These are phyloP conservation scores for Dactylellina drechsleri DNA, from an alignment of 2,329 filamentous ascomycete species.

Conservation along the genomic window DNA sequence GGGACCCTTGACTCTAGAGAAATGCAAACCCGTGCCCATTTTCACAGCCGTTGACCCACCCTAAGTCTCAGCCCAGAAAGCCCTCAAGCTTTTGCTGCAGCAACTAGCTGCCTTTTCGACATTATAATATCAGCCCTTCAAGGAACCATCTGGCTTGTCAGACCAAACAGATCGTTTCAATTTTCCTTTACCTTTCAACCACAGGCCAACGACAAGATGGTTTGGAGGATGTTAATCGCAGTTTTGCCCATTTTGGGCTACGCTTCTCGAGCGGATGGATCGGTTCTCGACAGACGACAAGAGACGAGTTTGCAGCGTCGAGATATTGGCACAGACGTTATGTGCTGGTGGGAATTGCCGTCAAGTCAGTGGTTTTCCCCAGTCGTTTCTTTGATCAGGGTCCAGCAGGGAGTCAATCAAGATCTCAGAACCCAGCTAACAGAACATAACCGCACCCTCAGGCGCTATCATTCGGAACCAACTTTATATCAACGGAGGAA, in stretches of 20 bases:
- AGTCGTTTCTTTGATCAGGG: too few species aligned
- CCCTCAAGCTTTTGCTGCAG: not conserved
- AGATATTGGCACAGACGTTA: conserved; percentile 40
- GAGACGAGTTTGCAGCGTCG: conserved; percentile 24
- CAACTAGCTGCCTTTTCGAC: conserved; percentile 33
- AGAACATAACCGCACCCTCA: conserved; percentile 18
- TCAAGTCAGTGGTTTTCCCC: conserved; percentile 36
- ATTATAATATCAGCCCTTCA: conserved; percentile 53
- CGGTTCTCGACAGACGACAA: conserved; percentile 21
- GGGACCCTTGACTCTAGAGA: conserved; percentile 42
- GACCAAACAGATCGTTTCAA: conserved; percentile 37
- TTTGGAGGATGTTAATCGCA: conserved; percentile 39
- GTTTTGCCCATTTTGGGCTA: conserved; percentile 42
- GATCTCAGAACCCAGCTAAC: conserved; percentile 14
- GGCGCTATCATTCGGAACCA: conserved; percentile 52
- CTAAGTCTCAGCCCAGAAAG: conserved; percentile 42
- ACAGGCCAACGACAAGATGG: conserved; percentile 32
- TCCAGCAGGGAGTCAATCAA: too few species aligned
- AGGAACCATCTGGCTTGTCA: conserved; percentile 35
- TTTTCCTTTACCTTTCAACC: conserved; percentile 23
- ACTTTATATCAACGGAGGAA: conserved; percentile 47
- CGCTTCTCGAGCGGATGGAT: conserved; percentile 20
- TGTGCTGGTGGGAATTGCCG: conserved; percentile 50
- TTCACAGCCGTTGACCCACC: conserved; percentile 49
- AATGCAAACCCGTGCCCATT: conserved; percentile 32